Evolutionary conservation across 208 protist genomes (phyloP).

Genomic region (Acanthamoeba healyi): DNA sequence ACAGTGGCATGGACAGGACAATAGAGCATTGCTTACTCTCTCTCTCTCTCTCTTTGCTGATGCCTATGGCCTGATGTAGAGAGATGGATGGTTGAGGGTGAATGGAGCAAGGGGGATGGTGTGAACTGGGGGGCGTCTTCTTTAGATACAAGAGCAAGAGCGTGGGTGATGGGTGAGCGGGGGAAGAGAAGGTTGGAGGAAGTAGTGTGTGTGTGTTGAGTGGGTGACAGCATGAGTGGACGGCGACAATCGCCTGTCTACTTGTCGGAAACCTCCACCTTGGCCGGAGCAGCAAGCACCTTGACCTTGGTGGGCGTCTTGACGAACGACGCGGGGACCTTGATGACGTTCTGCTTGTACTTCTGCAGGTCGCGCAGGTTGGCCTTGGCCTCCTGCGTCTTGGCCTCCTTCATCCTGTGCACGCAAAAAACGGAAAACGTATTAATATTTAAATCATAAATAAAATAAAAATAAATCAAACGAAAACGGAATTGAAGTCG

Average conservation of each 20-base stretch:
- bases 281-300: background rate
- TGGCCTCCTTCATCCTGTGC: background rate
- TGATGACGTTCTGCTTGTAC: background rate
- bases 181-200: background rate
- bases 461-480: background rate
- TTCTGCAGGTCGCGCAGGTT: conserved; percentile 11
- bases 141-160: background rate
- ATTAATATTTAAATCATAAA: background rate
- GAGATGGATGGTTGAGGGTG: background rate
- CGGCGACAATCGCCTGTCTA: no score
- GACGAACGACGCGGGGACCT: background rate
- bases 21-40: no score
- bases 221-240: no score
- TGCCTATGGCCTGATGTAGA: no score
- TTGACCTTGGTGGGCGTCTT: conserved; percentile 42
- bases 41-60: no score
- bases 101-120: background rate
- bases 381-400: conserved; percentile 13
- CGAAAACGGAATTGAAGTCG: background rate
- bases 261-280: background rate
- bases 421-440: background rate
- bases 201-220: no score
- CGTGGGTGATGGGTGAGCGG: background rate
- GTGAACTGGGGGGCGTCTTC: background rate
- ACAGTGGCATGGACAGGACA: no score